Evolutionary conservation across 192 early-diverging fungal genomes (phyloP), one percentile per base, ranked within the genome.

Genomic region (Spizellomyces punctatus): DNA sequence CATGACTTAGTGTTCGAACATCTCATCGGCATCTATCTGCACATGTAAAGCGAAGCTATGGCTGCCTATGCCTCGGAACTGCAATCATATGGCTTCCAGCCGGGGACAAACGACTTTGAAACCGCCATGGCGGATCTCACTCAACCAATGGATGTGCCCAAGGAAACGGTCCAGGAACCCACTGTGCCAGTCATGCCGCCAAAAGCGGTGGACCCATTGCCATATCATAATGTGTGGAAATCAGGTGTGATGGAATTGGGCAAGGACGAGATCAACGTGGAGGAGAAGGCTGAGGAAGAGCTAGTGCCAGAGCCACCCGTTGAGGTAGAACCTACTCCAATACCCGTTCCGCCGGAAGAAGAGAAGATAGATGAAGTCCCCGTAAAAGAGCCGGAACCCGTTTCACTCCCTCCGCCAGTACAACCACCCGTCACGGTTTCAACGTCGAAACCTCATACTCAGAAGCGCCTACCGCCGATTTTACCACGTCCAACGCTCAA

Each of bases 221-320:
- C 71, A 12, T 72, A 72, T 43, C 71, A 72, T 44, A 58, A 72
- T 45, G 71, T 72, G 10, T 72, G 71, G 71, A 52, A 72, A 8
- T 27, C 71, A 5, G 60, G 50, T 7, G 61, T 54, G 2, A 27
- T 63, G 58, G 58, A 46, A 41, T 6, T 27, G 22, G 59, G 41
- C n/a, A 42, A 61, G 42, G 42, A 19, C 17, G 22, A 61, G 59
- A 16, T 17, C 45, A 10, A 17, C 1, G 45, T 63, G 9, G 67
- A 58, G 59, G 69, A 62, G 46, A 60, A 19, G 14, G 17, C 58
- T 27, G 49, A 41, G 6, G 62, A 64, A 72, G 36, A 72, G 62
- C 3, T 49, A 5, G 27, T 65, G 17, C 64, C 64, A 22, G 59
- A 61, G 36, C 59, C 59, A 17, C n/a, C 59, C 12, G 2, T 27